Evolutionary conservation across 2,329 filamentous ascomycete genomes (phyloP), one percentile per base, ranked within the genome.

Genomic region (Polychaeton citri): DNA sequence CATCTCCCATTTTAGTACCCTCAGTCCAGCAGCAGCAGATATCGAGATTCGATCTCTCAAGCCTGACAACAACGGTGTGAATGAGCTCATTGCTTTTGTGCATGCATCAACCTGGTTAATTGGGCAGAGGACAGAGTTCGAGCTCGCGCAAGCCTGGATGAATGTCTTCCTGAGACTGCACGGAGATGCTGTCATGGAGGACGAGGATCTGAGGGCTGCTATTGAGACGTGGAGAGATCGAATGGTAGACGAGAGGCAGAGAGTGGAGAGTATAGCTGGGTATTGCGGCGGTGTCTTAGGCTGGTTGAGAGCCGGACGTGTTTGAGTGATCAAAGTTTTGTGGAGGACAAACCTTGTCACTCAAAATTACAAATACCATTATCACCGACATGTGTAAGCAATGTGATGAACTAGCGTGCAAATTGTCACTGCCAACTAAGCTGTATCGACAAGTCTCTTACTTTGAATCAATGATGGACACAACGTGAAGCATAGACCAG

Each of bases 61-160:
- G 32, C 51, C 55, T 0, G 51, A 48, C 53, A 66, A 46, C 51
- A 44, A 47, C 7, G 39, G 40, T 10, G 74, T 42, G 75, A 80
- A 52, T 39, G 90, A 96, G 58, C 64, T 93, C 13, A 65, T 79
- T 1, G 69, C 76, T 36, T 98, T 98, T 53, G 77, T 96, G 35
- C 12, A 32, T 16, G 24, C 24, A 4, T 15, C 15, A 15, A 92
- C 83, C 0, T 68, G 65, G 36, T 70, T 81, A 9, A 64, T 96
- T 35, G 61, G 65, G 30, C 66, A 74, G 34, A 76, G 79, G 44
- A 74, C 73, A 33, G 90, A 96, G 58, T 98, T 93, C 58, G 90
- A 98, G 61, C 69, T 98, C 26, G 81, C 85, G 12, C 87, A 96
- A 59, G 85, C 86, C 0, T 98, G 90, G 88, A 96, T 98, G 86